Base-by-base conservation (phyloP, 2,329 filamentous ascomycete genomes). In the Sporothrix globosa region DNA sequence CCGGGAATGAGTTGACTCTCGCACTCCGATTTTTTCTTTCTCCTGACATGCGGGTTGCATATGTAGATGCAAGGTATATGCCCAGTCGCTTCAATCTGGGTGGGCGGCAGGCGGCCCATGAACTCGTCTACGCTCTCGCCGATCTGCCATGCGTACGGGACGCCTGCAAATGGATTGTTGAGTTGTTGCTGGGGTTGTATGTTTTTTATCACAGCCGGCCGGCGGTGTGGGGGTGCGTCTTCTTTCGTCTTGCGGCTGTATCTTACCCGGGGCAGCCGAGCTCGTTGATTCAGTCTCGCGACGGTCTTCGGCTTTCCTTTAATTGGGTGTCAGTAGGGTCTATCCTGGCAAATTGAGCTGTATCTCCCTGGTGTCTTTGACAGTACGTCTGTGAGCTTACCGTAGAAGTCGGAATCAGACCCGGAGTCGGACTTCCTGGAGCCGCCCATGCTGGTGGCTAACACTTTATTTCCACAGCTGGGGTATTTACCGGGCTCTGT, bases 31-130 rank as follows among this genome's bases (percentile, higher is more conserved):
- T 78, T 82, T 58, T 76, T 73, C 19, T 79, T 79, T 5, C 79
- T 78, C 3, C 77, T 76, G 72, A 81, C 82, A 75, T 85, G 85
- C 0, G 90, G 90, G 77, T 92, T 92, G 68, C 84, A 85, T 54
- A 91, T 86, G 81, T 86, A 93, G 63, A 97, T 92, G 91, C 92
- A 96, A 0, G 85, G 85, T 2, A 85, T 82, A 0, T 80, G 74
- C 0, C 75, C 75, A 0, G 78, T 79, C 3, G 80, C 77, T 2
- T 82, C 78, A 0, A 89, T 91, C 1, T 85, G 90, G 3, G 85
- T 84, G 0, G 92, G 91, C 0, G 90, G 90, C 0, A 94, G 82
- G 10, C 92, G 88, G 10, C 80, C 72, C 2, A 96, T 79, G 75
- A 97, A 96, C 0, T 72, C 74, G 13, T 73, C 71, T 11, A 77